phyloP scores from a whole-genome alignment of 2,329 filamentous ascomycete genomes.

The Beauveria sp. region DNA sequence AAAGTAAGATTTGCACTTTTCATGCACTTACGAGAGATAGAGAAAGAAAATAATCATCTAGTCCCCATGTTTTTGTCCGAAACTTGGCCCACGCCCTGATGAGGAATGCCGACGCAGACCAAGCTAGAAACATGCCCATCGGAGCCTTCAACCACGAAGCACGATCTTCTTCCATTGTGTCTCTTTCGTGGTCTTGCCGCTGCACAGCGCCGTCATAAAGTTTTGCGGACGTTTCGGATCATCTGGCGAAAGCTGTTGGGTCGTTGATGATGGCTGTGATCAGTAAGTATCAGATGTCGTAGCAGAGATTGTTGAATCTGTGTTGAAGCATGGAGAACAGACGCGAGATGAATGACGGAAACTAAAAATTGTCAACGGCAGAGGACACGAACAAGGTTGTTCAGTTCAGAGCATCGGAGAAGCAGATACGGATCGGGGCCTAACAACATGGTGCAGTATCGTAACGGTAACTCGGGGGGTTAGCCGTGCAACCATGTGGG shows the following conservation, averaged over 20 bases:
- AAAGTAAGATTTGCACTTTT: too few relatives aligned
- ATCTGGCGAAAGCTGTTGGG: background rate
- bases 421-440: too few relatives aligned
- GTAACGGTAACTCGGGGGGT: too few relatives aligned
- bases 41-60: slow-evolving; percentile 11
- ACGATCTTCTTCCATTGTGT: slow-evolving; percentile 9
- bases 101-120: slow-evolving; percentile 11
- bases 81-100: slow-evolving; percentile 14
- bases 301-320: background rate
- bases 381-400: too few relatives aligned
- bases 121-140: slow-evolving; percentile 14
- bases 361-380: too few relatives aligned
- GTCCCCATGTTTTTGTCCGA: slow-evolving; percentile 12
- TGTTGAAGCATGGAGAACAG: too few relatives aligned
- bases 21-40: slow-evolving; percentile 8
- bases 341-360: too few relatives aligned
- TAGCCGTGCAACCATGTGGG: too few relatives aligned
- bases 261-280: background rate
- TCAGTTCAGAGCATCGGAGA: too few relatives aligned
- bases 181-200: background rate
- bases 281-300: background rate
- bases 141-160: slow-evolving; percentile 12
- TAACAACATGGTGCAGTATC: too few relatives aligned
- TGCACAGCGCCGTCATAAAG: background rate
- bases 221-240: background rate